Evolutionary conservation across 495 filamentous ascomycete species (phyloP).

Genomic region (Penicillium pulvis): DNA sequence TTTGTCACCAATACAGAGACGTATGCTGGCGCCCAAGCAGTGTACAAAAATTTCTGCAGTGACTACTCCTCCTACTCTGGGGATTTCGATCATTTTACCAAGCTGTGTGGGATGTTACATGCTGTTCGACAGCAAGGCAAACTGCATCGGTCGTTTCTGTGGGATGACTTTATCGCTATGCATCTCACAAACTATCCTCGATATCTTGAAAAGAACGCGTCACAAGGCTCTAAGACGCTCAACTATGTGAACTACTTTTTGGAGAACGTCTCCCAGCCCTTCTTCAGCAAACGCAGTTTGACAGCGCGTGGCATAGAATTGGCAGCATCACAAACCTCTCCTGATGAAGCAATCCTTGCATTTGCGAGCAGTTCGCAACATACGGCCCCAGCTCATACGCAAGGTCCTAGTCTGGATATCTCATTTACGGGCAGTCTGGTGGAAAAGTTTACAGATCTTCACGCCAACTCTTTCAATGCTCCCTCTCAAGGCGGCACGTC

Average conservation of each 20-base stretch:
- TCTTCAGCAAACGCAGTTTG: constrained; percentile 41
- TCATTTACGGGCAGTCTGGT: constrained; percentile 38
- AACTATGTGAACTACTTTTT: constrained; percentile 41
- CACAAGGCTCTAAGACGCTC: constrained; percentile 20
- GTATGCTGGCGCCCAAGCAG: constrained; percentile 25
- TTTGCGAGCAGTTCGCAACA: constrained; percentile 9
- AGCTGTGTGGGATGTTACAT: constrained; percentile 56
- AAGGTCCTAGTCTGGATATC: background rate
- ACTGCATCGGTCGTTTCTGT: constrained; percentile 53
- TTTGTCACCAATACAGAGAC: constrained; percentile 27
- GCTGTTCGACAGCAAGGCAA: constrained; percentile 41
- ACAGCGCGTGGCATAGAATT: constrained; percentile 31
- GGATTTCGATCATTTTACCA: constrained; percentile 53
- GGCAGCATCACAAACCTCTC: constrained; percentile 29
- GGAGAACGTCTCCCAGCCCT: constrained; percentile 27
- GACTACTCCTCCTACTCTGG: constrained; percentile 62
- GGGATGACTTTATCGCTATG: constrained; percentile 68
- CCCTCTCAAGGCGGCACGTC: constrained; percentile 8
- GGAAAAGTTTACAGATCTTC: constrained; percentile 32
- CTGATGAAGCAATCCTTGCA: background rate
- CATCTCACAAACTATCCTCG: constrained; percentile 42
- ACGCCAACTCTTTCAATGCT: constrained; percentile 29
- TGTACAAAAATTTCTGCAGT: constrained; percentile 54
- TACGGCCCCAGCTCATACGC: constrained; percentile 1
- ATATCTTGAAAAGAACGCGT: constrained; percentile 31